These are phyloP conservation scores for Fusarium sulawesiense DNA, from an alignment of 2,329 filamentous ascomycete species.

Conservation along the genomic window DNA sequence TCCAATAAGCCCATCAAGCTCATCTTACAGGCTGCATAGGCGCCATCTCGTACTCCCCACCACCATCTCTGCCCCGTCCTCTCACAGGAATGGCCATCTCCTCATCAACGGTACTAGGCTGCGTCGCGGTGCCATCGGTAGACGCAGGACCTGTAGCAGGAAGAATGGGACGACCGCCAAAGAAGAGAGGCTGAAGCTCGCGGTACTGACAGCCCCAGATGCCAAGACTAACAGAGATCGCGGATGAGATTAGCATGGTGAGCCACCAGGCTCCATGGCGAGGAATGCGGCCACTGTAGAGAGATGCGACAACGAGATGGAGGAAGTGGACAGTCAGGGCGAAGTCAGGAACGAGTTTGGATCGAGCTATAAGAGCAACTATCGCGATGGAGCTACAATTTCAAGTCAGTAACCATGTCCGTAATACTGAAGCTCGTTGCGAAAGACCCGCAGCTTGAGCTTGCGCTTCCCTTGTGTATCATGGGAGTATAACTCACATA, in stretches of 20 bases:
- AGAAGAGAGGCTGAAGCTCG: conserved; percentile 88
- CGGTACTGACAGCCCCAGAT: conserved; percentile 93
- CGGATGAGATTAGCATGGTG: conserved; percentile 61
- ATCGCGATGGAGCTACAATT: conserved; percentile 79
- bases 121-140: conserved; percentile 29
- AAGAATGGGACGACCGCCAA: conserved; percentile 70
- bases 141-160: conserved; percentile 39
- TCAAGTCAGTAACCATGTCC: conserved; percentile 16
- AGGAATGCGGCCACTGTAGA: conserved; percentile 83
- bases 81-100: conserved; percentile 64
- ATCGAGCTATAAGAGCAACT: conserved; percentile 84
- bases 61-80: conserved; percentile 65
- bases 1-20: conserved; percentile 13
- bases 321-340: conserved; percentile 88
- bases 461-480: not conserved
- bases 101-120: conserved; percentile 52
- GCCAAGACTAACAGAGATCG: conserved; percentile 68
- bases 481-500: conserved; percentile 53
- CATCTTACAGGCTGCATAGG: conserved; percentile 48
- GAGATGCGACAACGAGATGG: conserved; percentile 79
- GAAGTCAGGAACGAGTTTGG: conserved; percentile 95
- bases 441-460: not conserved
- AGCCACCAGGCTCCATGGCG: conserved; percentile 89
- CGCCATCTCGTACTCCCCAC: conserved; percentile 75
- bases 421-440: not conserved